Base-by-base conservation (phyloP, 129 eudicot genomes). In the Flaveria linearis region DNA sequence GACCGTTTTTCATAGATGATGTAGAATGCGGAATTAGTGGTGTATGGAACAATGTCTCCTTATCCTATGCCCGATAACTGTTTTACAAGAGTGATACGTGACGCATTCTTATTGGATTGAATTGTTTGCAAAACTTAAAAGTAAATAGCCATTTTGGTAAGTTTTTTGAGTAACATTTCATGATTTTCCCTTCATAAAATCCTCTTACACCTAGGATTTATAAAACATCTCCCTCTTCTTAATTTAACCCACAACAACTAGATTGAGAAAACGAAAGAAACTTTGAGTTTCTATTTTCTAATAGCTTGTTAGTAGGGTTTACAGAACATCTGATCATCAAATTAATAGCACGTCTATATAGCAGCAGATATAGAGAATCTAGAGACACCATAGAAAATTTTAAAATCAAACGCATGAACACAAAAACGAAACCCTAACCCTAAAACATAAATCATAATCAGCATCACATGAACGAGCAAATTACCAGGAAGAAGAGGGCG, bases 401-500 rank as follows among this genome's bases (percentile, higher is more conserved):
- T 4, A 0, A 30, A 30, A 30, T 30, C 36, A 30, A 39, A 26
- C 23, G 13, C 17, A 16, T 18, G 7, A 28, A 78, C 61, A 74
- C 47, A 30, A 66, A 53, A 69, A 50, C 50, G 10, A 46, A 75
- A 30, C 47, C 69, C 39, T 30, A 76, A 68, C 56, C 28, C 41
- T 36, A 36, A 36, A 36, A 36, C 9, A 50, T 4, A 49, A 71
- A 33, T 14, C 52, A 45, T 0, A 80, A 45, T 57, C 45, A 58
- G 60, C 47, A 79, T 4, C 43, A 50, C 39, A n/a, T 1, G 33
- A 17, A 66, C 10, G 13, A 51, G 42, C 20, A 41, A 33, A 42
- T 33, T 85, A 93, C 98, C 97, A 85, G 98, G 97, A 84, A 90
- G 85, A 81, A 90, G 74, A 66, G 98, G 98, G 76, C 98, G 96